A percentile compares a stretch with the other conserved stretches of the same genome.
phyloP scores from a whole-genome alignment of 805 yeast genomes.

The Candida caryicola region DNA sequence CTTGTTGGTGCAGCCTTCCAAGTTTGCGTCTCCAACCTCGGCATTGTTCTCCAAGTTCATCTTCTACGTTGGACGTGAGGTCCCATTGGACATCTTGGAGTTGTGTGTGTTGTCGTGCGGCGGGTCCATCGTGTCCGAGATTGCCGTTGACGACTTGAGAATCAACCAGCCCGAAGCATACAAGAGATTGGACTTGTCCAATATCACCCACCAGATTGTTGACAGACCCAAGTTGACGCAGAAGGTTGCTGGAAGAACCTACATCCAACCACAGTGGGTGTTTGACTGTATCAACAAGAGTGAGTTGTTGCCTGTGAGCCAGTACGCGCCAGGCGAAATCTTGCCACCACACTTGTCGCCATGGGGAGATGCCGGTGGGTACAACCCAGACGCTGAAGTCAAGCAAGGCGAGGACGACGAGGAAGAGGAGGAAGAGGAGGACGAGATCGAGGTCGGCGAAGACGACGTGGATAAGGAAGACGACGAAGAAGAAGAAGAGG shows the following conservation, averaged over 20 bases:
- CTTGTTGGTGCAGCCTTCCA: conserved; percentile 62
- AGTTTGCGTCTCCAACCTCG: conserved; percentile 54
- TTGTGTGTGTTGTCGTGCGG: conserved; percentile 84
- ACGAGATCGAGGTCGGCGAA: conserved; percentile 46
- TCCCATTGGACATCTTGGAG: conserved; percentile 86
- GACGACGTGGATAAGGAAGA: conserved; percentile 38
- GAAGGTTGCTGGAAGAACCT: conserved; percentile 87
- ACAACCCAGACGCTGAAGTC: conserved; percentile 69
- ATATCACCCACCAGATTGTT: conserved; percentile 87
- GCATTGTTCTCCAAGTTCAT: conserved; percentile 69
- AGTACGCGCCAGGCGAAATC: conserved; percentile 90
- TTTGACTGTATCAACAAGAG: conserved; percentile 86
- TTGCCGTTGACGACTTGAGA: conserved; percentile 74
- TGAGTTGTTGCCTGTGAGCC: conserved; percentile 68
- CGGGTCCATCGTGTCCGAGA: conserved; percentile 81
- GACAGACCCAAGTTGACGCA: conserved; percentile 82
- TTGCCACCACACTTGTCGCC: conserved; percentile 97
- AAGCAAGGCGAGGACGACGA: conserved; percentile 42
- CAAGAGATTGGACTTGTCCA: conserved; percentile 54
- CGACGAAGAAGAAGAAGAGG: conserved; percentile 53
- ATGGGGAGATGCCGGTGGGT: conserved; percentile 95
- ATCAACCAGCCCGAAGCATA: conserved; percentile 44
- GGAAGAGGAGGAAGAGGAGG: conserved; percentile 46
- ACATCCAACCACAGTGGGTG: conserved; percentile 97
- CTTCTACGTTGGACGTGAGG: conserved; percentile 92